These are phyloP conservation scores for Ceratocystis huliohia DNA, from an alignment of 2,329 filamentous ascomycete species.

Conservation along the genomic window DNA sequence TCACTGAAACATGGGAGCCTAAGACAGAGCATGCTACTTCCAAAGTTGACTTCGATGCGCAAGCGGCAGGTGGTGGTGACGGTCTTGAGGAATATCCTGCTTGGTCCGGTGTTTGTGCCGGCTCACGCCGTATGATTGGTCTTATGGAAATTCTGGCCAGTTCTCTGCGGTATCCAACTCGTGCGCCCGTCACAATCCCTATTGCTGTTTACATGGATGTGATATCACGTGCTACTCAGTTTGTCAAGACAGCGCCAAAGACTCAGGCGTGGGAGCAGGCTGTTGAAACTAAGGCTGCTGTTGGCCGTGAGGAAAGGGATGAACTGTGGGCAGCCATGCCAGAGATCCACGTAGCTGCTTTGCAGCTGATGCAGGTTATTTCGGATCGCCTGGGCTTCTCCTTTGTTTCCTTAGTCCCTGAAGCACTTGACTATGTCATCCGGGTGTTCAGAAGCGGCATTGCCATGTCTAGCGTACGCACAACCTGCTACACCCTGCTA, in stretches of 20 bases:
- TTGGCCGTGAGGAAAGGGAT: constrained; percentile 70
- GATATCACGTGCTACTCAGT: constrained; percentile 54
- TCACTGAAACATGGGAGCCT: constrained; percentile 73
- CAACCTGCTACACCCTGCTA: constrained; percentile 47
- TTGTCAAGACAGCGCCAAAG: constrained; percentile 42
- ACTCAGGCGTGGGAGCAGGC: constrained; percentile 37
- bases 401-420: constrained; percentile 47
- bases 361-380: constrained; percentile 49
- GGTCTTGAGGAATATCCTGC: constrained; percentile 41
- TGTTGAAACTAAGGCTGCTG: constrained; percentile 56
- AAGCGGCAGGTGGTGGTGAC: constrained; percentile 36
- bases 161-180: constrained; percentile 52
- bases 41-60: constrained; percentile 34
- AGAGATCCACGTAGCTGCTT: constrained; percentile 57
- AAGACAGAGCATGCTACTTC: constrained; percentile 38
- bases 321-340: constrained; percentile 63
- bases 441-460: constrained; percentile 55
- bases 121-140: constrained; percentile 54
- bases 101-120: constrained; percentile 66
- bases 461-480: constrained; percentile 42
- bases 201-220: constrained; percentile 57
- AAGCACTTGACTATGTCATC: constrained; percentile 56
- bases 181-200: constrained; percentile 52
- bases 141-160: constrained; percentile 53
- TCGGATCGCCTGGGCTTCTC: constrained; percentile 45